These are phyloP conservation scores for Imleria badia DNA, from an alignment of 768 basidiomycete genomes.

Conservation along the genomic window DNA sequence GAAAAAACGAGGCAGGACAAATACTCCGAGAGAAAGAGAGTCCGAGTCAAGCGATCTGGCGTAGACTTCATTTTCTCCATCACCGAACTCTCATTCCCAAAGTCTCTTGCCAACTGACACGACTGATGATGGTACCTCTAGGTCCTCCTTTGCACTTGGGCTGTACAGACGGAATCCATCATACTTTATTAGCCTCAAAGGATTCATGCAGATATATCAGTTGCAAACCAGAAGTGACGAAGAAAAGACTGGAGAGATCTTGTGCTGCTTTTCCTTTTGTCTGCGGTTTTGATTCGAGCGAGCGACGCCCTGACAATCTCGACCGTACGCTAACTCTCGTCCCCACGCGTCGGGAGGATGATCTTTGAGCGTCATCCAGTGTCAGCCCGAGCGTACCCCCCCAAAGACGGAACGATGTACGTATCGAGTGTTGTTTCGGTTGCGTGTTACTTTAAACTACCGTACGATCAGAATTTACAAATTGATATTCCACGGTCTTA, in stretches of 20 bases:
- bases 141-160: background rate
- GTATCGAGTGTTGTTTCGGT: background rate
- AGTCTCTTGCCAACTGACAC: constrained; percentile 59
- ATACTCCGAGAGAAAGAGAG: constrained; percentile 63
- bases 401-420: constrained; percentile 17
- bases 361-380: constrained; percentile 26
- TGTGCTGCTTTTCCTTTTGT: constrained; percentile 37
- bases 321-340: constrained; percentile 64
- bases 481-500: constrained; percentile 7
- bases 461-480: constrained; percentile 23
- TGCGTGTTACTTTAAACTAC: too few relatives aligned
- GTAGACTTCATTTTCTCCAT: constrained; percentile 52
- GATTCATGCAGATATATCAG: constrained; percentile 81
- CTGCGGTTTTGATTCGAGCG: constrained; percentile 1
- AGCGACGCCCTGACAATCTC: constrained; percentile 46
- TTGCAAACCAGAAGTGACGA: constrained; percentile 85
- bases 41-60: too few relatives aligned
- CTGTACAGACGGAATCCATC: background rate
- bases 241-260: constrained; percentile 85
- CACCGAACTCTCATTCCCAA: constrained; percentile 56
- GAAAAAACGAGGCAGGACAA: constrained; percentile 55
- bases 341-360: constrained; percentile 52
- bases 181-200: constrained; percentile 64
- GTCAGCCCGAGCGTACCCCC: constrained; percentile 11
- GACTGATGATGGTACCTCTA: constrained; percentile 63